Base-by-base conservation (phyloP, 2,329 filamentous ascomycete species). In the Sclerotinia minor region DNA sequence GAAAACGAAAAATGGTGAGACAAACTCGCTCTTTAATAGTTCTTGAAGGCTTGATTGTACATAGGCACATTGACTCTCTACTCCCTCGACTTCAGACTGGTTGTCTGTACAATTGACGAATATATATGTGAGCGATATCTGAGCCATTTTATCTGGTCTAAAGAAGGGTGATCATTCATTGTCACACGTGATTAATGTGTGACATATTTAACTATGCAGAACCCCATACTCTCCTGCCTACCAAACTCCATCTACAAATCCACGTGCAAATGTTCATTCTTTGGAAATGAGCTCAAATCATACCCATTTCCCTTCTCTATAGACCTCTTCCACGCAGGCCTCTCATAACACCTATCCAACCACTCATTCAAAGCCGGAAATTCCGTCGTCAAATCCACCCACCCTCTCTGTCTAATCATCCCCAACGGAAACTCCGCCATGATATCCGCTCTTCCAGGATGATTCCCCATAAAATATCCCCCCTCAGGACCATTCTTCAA, bases 381-480 rank as follows among this genome's bases (percentile, higher is more conserved):
- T 60, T 77, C 77, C 7, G 65, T 68, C 41, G 69, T 64, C 58
- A 73, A 68, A 70, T 78, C 73, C 45, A 76, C 72, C 63, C 72
- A 77, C 13, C 70, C 71, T 35, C 76, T 71, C 64, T 76, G 73
- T 57, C 65, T 72, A 17, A 76, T 70, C 47, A 74, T 68, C 50
- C 73, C 74, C 70, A 79, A 69, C 1, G 71, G 72, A 65, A 71
- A 79, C 32, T 72, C 76, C 64, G 77, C 45, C 58, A 76, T 72
- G 11, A 79, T 73, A 72, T 79, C 78, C 32, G 75, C 74, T 38
- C 78, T 64, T 1, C 78, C 78, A 0, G 75, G 72, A 26, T 71
- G 45, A 44, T 64, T 67, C 0, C 78, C 78, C 45, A 73, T 71
- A 52, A 76, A 74, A 41, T 52, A 76, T 0, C 71, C 72, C 9